Evolutionary conservation across 2,329 filamentous ascomycete genomes (phyloP), one percentile per base, ranked within the genome.

Genomic region (Cladobotryum mycophilum): DNA sequence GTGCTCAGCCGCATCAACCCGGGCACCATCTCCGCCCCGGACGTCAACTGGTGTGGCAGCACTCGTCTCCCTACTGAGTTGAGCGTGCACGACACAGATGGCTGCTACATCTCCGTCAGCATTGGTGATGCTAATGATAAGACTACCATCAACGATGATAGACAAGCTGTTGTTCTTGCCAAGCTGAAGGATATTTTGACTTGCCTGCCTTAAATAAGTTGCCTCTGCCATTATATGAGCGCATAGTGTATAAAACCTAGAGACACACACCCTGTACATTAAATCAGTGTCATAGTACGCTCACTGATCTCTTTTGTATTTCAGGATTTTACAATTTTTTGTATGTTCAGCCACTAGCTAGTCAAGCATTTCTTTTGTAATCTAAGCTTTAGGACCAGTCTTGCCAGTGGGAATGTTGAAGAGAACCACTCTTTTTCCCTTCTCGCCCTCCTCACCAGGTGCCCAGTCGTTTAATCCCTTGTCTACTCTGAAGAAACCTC

Each of bases 401-500:
- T 61, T 61, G 38, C 79, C 79, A 5, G 78, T 82, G 6, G 79
- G 79, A 48, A 82, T 80, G 59, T 67, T 70, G 64, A 82, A 82
- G 57, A 82, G 60, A 14, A 82, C 74, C 33, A 80, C 67, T 52
- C 71, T 67, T 53, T 75, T 75, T 22, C 71, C 71, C 67, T 74
- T 75, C 33, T 60, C 60, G 3, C 68, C 70, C 46, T 79, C 76
- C 62, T 75, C 73, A 37, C 74, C 76, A 37, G 75, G 71, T 51
- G 73, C 70, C 67, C 74, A 76, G 61, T 78, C 69, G 37, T 61
- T 64, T 25, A 80, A 67, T 9, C 74, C 75, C 70, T 81, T 81
- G 70, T 97, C 92, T 22, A 95, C 84, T 47, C 92, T 79, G 75
- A 88, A 97, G 72, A 89, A 97, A 1, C 91, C 92, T 70, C 92